These are phyloP conservation scores for Exophiala dermatitidis DNA, from an alignment of 2,329 filamentous ascomycete genomes.

Conservation along the genomic window DNA sequence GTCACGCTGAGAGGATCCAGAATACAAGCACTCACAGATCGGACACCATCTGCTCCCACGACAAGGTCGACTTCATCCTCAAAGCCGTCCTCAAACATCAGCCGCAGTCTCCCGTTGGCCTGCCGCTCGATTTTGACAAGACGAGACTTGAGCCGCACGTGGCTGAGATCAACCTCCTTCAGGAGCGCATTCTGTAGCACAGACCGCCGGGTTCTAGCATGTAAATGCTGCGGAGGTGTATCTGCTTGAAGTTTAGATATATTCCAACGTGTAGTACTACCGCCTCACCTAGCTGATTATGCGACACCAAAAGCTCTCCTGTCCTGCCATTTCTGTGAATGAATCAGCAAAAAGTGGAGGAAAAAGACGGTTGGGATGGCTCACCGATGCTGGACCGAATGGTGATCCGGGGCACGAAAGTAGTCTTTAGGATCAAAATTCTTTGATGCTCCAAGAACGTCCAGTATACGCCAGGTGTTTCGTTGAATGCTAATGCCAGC, in stretches of 20 bases:
- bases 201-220: background rate
- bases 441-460: constrained; percentile 7
- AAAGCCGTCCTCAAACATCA: background rate
- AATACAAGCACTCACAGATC: background rate
- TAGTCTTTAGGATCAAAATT: constrained; percentile 4
- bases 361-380: background rate
- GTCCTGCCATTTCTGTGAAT: background rate
- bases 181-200: background rate
- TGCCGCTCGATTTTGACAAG: background rate
- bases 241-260: background rate
- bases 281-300: background rate
- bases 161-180: background rate
- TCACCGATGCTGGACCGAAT: background rate
- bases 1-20: background rate
- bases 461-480: constrained; percentile 13
- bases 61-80: background rate
- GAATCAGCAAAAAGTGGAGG: background rate
- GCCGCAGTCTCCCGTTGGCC: background rate
- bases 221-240: background rate
- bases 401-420: background rate
- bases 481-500: constrained; percentile 14
- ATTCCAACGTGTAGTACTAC: background rate
- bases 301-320: background rate
- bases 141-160: background rate
- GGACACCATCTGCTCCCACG: background rate